Evolutionary conservation across 129 eudicot species (phyloP).

Genomic region (Deinandra increscens): DNA sequence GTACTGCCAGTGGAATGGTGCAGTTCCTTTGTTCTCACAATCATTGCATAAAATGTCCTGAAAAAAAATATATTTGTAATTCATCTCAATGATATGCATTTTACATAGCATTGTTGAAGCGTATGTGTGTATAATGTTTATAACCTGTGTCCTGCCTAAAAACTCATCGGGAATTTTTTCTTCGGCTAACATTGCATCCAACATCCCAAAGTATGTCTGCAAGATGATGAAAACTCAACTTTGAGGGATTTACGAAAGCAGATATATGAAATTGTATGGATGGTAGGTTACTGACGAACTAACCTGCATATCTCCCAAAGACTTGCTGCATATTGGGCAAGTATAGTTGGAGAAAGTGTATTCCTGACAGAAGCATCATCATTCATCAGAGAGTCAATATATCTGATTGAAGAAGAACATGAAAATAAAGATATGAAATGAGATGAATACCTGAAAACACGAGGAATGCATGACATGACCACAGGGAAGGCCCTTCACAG

Average conservation of each 20-base stretch:
- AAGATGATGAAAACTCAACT: slow-evolving; percentile 12
- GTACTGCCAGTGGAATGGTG: slow-evolving; percentile 74
- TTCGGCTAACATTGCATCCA: slow-evolving; percentile 86
- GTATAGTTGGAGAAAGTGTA: slow-evolving; percentile 73
- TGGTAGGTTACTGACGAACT: not conserved
- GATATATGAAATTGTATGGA: not conserved
- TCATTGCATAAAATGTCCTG: slow-evolving; percentile 94
- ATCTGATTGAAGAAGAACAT: not conserved
- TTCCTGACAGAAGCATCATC: slow-evolving; percentile 47
- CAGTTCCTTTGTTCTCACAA: slow-evolving; percentile 76
- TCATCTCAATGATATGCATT: slow-evolving; percentile 16
- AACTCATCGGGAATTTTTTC: slow-evolving; percentile 81
- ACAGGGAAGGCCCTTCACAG: slow-evolving; percentile 86
- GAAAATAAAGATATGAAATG: not conserved
- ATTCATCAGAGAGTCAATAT: slow-evolving; percentile 22
- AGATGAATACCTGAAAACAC: slow-evolving; percentile 74
- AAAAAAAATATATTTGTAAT: slow-evolving; percentile 23
- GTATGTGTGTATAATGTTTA: not conserved
- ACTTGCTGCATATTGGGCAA: slow-evolving; percentile 97
- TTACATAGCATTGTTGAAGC: slow-evolving; percentile 1
- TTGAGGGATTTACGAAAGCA: not conserved
- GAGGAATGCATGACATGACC: slow-evolving; percentile 94
- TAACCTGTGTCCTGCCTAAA: slow-evolving; percentile 82
- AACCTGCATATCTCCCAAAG: slow-evolving; percentile 95
- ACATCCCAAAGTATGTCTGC: slow-evolving; percentile 80